Evolutionary conservation across 192 early-diverging fungal species (phyloP), one percentile per base, ranked within the genome.

Genomic region (Obelidium mucronatum): DNA sequence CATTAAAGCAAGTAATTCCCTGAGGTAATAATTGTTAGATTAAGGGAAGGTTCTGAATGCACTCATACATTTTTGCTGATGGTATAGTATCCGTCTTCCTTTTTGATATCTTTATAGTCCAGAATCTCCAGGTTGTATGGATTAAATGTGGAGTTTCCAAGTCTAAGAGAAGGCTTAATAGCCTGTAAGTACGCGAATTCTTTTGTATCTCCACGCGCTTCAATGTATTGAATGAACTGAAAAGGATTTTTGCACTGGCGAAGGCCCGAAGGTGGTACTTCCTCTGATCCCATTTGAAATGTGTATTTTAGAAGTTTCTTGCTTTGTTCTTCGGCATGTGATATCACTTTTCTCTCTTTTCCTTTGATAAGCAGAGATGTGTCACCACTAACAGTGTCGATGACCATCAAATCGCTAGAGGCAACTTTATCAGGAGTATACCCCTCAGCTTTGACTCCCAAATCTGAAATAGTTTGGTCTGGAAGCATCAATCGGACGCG

Each of bases 41-140:
- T 53, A 34, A 26, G 17, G n/a, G 35, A 42, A 48, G 8, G 44
- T 15, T 15, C 44, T 6, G 19, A 15, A 40, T 2, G 51, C 28
- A 64, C 58, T n/a, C 69, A 79, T 81, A 87, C 86, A 42, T 68
- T 60, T 37, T 72, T 67, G 44, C 81, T 83, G 22, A 87, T 77
- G 4, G 87, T 89, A 54, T 84, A 89, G 75, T 80, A 89, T 1
- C 83, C 84, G 28, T 75, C 68, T 1, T 37, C 60, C 42, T 77
- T 84, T 44, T 86, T 80, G 1, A 88, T 70, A 5, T 83, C 65
- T 33, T 68, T 64, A 73, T 80, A 89, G 13, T 81, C 81, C 6
- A 86, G 82, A 52, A 87, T 78, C 67, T 84, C 76, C 1, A 89
- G 77, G 53, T 84, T 80, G 58, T 89, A 89, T 11, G 88, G 88